Conservation (phyloP, 345 rosid genomes). For the Salix exigua region DNA sequence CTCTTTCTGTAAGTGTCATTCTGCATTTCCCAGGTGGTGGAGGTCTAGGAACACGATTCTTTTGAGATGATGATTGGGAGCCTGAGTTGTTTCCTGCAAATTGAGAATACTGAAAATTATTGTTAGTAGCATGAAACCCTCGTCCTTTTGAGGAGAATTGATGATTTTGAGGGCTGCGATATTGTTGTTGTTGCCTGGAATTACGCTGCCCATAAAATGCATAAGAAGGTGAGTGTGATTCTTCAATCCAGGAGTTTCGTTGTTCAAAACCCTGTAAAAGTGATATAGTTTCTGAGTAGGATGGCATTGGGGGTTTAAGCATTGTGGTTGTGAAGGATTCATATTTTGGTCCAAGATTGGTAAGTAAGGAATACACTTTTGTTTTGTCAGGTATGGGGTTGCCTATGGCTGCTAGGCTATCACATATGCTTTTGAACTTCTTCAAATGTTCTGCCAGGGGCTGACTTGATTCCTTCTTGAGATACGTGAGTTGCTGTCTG, state of each 20-base stretch:
- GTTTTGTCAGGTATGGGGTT: not conserved
- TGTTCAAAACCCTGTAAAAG: not conserved
- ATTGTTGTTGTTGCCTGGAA: not conserved
- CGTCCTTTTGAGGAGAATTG: not conserved
- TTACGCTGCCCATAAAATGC: not conserved
- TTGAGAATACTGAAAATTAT: not conserved
- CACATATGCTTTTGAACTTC: not conserved
- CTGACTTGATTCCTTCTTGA: not conserved
- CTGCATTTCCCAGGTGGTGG: too few species aligned
- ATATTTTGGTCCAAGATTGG: not conserved
- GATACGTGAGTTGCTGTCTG: not conserved
- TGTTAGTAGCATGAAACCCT: not conserved
- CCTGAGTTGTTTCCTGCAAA: not conserved
- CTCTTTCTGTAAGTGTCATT: too few species aligned
- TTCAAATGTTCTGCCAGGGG: not conserved
- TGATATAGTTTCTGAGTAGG: not conserved
- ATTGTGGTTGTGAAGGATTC: not conserved
- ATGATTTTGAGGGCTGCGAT: not conserved
- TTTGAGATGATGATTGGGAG: not conserved
- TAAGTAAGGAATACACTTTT: not conserved
- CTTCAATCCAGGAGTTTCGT: not conserved
- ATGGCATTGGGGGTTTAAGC: constrained; percentile 6
- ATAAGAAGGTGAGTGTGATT: not conserved
- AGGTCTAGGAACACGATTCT: too few species aligned
- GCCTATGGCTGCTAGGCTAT: constrained; percentile 1